Evolutionary conservation across 805 yeast genomes (phyloP).

Genomic region (Priceomyces fermenticarens): DNA sequence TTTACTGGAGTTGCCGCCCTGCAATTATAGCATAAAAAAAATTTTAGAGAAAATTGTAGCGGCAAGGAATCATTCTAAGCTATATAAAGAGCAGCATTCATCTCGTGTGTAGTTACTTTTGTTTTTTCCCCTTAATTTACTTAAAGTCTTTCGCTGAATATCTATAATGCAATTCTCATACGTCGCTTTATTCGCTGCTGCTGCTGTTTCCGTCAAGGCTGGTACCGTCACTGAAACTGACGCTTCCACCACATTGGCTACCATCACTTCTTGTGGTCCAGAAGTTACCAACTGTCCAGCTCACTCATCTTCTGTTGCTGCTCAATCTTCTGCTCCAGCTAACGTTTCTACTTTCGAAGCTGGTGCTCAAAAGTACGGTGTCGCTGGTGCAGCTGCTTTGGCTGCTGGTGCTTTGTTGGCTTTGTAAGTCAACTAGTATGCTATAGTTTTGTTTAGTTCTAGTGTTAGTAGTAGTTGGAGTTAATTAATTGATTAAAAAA

Average conservation of each 20-base stretch:
- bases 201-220: constrained; percentile 25
- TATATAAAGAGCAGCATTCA: too few species aligned
- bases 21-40: too few species aligned
- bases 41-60: too few species aligned
- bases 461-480: constrained; percentile 2
- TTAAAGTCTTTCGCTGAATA: constrained; percentile 28
- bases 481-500: constrained; percentile 1
- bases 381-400: constrained; percentile 44
- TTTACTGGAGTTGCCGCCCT: too few species aligned
- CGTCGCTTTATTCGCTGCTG: constrained; percentile 33
- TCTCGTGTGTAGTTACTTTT: too few species aligned
- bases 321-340: constrained; percentile 22
- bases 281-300: constrained; percentile 50
- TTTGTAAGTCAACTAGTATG: constrained; percentile 36
- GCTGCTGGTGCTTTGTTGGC: constrained; percentile 57
- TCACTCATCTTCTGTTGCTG: constrained; percentile 13
- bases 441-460: constrained; percentile 2
- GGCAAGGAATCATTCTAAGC: too few species aligned
- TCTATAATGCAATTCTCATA: constrained; percentile 40
- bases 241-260: constrained; percentile 34
- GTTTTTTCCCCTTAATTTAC: constrained; percentile 12
- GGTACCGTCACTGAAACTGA: constrained; percentile 26
- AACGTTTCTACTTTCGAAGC: constrained; percentile 36
- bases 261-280: constrained; percentile 46
- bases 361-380: constrained; percentile 31